These are phyloP conservation scores for Knoxia roxburghii DNA, from an alignment of 257 asterid genomes.

Conservation along the genomic window DNA sequence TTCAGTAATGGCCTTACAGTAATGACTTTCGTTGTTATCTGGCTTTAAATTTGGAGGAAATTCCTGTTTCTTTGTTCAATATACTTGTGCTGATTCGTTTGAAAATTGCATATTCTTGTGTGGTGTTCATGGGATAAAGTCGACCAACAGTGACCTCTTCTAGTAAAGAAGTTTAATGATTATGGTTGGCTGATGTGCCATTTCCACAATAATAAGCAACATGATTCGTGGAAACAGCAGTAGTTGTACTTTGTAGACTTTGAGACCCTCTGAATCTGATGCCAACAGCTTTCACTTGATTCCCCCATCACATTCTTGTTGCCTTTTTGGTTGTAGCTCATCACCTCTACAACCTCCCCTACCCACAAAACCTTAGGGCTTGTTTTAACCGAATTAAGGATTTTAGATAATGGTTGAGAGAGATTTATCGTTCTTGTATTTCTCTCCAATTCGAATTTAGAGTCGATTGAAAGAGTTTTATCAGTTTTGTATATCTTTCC, in stretches of 20 bases:
- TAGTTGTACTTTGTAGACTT: neutral
- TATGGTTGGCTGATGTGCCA: neutral
- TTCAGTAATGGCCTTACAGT: no score
- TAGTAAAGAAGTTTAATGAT: neutral
- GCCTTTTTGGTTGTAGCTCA: neutral
- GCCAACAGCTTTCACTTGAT: neutral
- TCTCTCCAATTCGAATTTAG: no score
- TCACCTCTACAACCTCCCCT: neutral
- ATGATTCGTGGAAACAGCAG: neutral
- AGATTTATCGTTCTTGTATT: no score
- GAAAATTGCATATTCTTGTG: neutral
- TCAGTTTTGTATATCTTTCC: no score
- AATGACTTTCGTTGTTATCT: no score
- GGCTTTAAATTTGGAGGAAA: neutral
- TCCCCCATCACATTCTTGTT: neutral
- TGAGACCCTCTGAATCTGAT: conserved; percentile 14
- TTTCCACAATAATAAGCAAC: neutral
- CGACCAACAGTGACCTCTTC: neutral
- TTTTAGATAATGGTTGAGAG: no score
- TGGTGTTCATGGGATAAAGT: neutral
- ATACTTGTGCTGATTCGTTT: neutral
- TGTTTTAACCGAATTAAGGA: no score
- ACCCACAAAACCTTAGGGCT: neutral
- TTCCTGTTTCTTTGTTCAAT: neutral
- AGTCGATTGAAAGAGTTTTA: no score